Conservation (phyloP, 192 early-diverging fungal genomes). For the Obelidium mucronatum region DNA sequence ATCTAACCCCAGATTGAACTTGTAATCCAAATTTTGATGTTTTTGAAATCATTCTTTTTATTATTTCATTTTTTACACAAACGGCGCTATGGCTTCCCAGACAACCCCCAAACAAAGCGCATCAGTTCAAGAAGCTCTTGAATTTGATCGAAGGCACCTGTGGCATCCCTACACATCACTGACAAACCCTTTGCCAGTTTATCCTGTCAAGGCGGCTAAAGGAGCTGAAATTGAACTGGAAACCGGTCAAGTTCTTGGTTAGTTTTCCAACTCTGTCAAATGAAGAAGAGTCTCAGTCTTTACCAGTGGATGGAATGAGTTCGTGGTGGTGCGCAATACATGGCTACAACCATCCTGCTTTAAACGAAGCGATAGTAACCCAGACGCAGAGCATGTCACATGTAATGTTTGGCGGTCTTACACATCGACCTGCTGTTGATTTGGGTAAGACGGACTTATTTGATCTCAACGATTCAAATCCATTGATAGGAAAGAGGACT, state of each 20-base stretch:
- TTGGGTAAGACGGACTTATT: not conserved
- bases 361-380: conserved; percentile 9
- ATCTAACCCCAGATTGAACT: too few relatives aligned
- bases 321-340: conserved; percentile 34
- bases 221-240: conserved; percentile 8
- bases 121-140: conserved; percentile 1
- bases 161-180: conserved; percentile 37
- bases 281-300: not conserved
- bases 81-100: too few relatives aligned
- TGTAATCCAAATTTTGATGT: too few relatives aligned
- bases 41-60: too few relatives aligned
- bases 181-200: conserved; percentile 18
- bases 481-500: conserved; percentile 19
- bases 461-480: not conserved
- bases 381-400: conserved; percentile 9
- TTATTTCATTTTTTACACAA: too few relatives aligned
- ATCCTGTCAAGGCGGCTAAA: not conserved
- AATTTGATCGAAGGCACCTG: conserved; percentile 21
- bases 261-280: not conserved
- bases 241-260: not conserved
- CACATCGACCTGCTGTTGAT: conserved; percentile 18
- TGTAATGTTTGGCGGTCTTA: conserved; percentile 37
- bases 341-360: conserved; percentile 24
- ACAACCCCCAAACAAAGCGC: too few relatives aligned
- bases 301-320: conserved; percentile 8